These are phyloP conservation scores for Oryza meyeriana DNA, from an alignment of 176 grass and related monocot genomes.

Conservation along the genomic window DNA sequence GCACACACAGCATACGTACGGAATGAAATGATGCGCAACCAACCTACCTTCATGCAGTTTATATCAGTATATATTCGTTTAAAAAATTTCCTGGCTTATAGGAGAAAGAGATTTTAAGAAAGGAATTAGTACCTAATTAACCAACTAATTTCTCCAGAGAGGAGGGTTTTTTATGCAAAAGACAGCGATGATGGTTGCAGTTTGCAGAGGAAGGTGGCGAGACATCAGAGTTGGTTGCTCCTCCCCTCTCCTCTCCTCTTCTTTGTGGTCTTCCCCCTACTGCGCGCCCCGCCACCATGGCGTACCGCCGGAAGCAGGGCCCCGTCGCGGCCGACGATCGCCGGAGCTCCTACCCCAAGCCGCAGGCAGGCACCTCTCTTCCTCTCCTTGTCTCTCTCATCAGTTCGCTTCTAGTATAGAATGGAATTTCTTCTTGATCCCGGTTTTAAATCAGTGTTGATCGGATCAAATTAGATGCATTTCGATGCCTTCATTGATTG, in stretches of 20 bases:
- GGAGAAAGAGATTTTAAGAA: too few species aligned
- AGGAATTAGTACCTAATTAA: too few species aligned
- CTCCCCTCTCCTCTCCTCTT: neutral
- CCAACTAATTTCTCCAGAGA: neutral
- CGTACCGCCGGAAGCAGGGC: conserved; percentile 55
- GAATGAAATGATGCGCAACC: too few species aligned
- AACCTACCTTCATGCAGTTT: too few species aligned
- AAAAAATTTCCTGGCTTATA: too few species aligned
- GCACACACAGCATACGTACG: too few species aligned
- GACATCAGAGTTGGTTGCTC: neutral
- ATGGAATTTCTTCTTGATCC: too few species aligned
- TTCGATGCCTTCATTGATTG: neutral
- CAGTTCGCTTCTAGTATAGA: neutral
- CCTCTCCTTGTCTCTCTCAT: too few species aligned
- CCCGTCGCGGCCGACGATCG: neutral
- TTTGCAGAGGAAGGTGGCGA: neutral
- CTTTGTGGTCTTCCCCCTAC: neutral
- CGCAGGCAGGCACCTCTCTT: conserved; percentile 23
- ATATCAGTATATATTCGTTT: too few species aligned
- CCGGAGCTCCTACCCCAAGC: conserved; percentile 30
- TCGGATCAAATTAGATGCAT: neutral
- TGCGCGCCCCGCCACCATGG: conserved; percentile 28
- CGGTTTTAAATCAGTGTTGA: neutral
- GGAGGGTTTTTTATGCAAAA: neutral
- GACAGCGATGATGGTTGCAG: neutral